A percentile compares a stretch with the other conserved stretches of the same genome.
Evolutionary conservation across 208 protist species (phyloP).

Genomic region (Acanthamoeba sp.): DNA sequence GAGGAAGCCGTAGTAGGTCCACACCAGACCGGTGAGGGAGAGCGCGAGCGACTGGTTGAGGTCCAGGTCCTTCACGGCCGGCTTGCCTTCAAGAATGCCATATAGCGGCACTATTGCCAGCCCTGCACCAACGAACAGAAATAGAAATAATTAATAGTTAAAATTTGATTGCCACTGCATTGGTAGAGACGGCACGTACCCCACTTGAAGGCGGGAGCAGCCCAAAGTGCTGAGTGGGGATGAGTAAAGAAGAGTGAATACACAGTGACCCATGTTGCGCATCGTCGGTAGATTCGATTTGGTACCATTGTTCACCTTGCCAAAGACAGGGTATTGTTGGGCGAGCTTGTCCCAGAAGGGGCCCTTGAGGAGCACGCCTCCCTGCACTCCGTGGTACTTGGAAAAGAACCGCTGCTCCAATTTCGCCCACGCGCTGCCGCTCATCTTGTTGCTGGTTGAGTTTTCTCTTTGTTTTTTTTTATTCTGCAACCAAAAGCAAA

Average conservation of each 20-base stretch:
- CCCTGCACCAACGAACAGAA: not conserved
- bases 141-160: not conserved
- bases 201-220: slow-evolving; percentile 46
- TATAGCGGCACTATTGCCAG: slow-evolving; percentile 41
- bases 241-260: not conserved
- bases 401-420: slow-evolving; percentile 31
- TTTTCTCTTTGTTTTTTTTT: not conserved
- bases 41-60: slow-evolving; percentile 57
- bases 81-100: slow-evolving; percentile 11
- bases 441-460: not conserved
- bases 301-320: slow-evolving; percentile 46
- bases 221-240: not conserved
- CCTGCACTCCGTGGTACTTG: not conserved
- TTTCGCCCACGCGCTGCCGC: not conserved
- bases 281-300: not conserved
- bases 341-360: not conserved
- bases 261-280: too few relatives aligned
- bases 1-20: slow-evolving; percentile 65
- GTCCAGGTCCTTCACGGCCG: slow-evolving; percentile 34
- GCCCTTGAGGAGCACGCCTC: slow-evolving; percentile 24
- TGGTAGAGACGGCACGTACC: not conserved
- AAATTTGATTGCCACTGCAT: not conserved
- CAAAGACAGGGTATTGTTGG: slow-evolving; percentile 17
- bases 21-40: slow-evolving; percentile 14
- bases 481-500: too few relatives aligned